Conservation (phyloP, 1,284 basidiomycete genomes). For the Paramarasmius palmivorus region DNA sequence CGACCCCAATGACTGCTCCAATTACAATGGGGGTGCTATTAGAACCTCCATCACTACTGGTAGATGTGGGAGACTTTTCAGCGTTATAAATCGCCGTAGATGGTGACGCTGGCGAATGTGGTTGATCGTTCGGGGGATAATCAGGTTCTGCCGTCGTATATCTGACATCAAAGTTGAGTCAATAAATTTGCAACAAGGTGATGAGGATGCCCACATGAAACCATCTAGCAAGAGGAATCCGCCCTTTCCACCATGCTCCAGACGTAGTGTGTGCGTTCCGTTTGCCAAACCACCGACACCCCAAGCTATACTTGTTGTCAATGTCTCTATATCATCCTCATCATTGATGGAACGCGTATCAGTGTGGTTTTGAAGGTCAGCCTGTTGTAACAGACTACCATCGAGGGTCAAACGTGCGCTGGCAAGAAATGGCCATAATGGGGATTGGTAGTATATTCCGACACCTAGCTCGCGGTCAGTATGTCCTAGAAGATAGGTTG, state of each 20-base stretch:
- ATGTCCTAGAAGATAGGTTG: background rate
- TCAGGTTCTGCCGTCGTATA: background rate
- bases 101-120: too few relatives aligned
- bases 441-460: slow-evolving; percentile 35
- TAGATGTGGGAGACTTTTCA: background rate
- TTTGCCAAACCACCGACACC: slow-evolving; percentile 11
- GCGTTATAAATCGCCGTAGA: too few relatives aligned
- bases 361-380: slow-evolving; percentile 27
- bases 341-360: slow-evolving; percentile 1
- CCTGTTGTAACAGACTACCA: slow-evolving; percentile 11
- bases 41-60: background rate
- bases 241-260: slow-evolving; percentile 1
- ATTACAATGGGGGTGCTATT: background rate
- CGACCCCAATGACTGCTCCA: slow-evolving; percentile 9
- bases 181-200: background rate
- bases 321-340: slow-evolving; percentile 14
- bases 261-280: slow-evolving; percentile 16
- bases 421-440: slow-evolving; percentile 34
- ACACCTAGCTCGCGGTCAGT: slow-evolving; percentile 28
- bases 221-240: slow-evolving; percentile 11
- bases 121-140: too few relatives aligned
- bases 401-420: slow-evolving; percentile 27
- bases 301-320: slow-evolving; percentile 16
- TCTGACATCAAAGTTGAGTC: background rate
- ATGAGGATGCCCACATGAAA: slow-evolving; percentile 8